phyloP scores from a whole-genome alignment of 805 yeast species.

The Barnettozyma vustinii region DNA sequence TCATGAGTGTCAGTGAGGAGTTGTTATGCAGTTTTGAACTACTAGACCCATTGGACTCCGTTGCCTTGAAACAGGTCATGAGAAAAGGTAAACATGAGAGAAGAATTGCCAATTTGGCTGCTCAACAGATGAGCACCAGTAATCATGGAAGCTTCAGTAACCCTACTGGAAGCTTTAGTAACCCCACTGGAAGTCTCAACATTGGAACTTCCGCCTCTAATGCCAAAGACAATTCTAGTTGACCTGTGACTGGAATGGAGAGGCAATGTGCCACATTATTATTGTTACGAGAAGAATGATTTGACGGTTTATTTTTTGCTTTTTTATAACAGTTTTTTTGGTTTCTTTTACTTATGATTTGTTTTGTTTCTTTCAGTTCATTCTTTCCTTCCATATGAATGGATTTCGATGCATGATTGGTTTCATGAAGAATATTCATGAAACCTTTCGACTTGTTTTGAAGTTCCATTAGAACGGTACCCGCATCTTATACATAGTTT shows the following conservation, averaged over 20 bases:
- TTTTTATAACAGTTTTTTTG: neutral
- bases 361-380: neutral
- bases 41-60: constrained; percentile 88
- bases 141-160: constrained; percentile 19
- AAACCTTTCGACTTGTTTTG: too few species aligned
- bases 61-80: constrained; percentile 92
- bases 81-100: constrained; percentile 88
- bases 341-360: too few species aligned
- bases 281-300: neutral
- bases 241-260: neutral
- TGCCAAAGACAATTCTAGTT: neutral
- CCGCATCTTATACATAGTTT: neutral
- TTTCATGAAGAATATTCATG: too few species aligned
- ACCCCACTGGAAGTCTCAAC: neutral
- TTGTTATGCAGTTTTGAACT: constrained; percentile 88
- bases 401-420: neutral
- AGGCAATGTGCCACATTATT: too few species aligned
- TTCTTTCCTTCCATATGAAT: neutral
- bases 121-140: constrained; percentile 13
- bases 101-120: constrained; percentile 46
- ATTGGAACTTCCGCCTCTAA: neutral
- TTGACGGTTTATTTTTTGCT: neutral
- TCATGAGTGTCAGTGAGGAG: constrained; percentile 93
- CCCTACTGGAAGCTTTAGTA: constrained; percentile 20
- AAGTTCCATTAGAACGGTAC: neutral